A percentile compares a stretch with the other conserved stretches of the same genome.
These are phyloP conservation scores for Globisporangium canariense DNA, from an alignment of 352 stramenopile species.

Conservation along the genomic window DNA sequence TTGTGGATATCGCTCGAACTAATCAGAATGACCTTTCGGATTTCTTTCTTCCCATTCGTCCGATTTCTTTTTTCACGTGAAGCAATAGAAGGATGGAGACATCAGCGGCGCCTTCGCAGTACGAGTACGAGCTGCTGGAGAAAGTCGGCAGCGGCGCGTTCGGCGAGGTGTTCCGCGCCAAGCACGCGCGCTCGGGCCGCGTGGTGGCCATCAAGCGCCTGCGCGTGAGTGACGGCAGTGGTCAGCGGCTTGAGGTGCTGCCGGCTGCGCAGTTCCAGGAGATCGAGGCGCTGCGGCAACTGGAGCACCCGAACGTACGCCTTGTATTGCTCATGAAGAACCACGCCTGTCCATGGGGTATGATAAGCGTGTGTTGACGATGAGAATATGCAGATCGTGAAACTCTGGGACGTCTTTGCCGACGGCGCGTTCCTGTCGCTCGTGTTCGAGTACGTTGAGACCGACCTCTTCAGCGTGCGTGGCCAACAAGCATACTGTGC, in stretches of 20 bases:
- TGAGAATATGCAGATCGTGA: conserved; percentile 39
- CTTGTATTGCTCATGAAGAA: neutral
- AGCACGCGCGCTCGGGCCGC: conserved; percentile 35
- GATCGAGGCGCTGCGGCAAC: conserved; percentile 70
- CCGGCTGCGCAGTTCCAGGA: conserved; percentile 66
- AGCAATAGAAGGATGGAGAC: neutral
- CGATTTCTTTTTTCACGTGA: no score
- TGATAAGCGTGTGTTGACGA: neutral
- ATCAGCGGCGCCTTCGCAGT: conserved; percentile 23
- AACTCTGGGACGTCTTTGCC: conserved; percentile 53
- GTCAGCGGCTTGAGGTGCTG: conserved; percentile 39
- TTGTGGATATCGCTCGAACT: no score
- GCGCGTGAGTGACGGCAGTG: conserved; percentile 38
- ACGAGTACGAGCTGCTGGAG: conserved; percentile 66
- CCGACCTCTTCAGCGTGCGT: conserved; percentile 48
- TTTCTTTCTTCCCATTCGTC: neutral
- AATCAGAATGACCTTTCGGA: neutral
- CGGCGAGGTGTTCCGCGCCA: conserved; percentile 57
- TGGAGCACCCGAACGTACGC: conserved; percentile 62
- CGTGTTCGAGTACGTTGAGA: conserved; percentile 71
- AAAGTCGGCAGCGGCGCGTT: conserved; percentile 71
- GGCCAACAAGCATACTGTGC: neutral
- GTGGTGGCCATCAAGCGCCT: conserved; percentile 62
- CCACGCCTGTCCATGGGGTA: neutral
- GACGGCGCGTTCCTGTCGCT: conserved; percentile 58